These are phyloP conservation scores for Thelephora terrestris DNA, from an alignment of 1,284 basidiomycete genomes.

Conservation along the genomic window DNA sequence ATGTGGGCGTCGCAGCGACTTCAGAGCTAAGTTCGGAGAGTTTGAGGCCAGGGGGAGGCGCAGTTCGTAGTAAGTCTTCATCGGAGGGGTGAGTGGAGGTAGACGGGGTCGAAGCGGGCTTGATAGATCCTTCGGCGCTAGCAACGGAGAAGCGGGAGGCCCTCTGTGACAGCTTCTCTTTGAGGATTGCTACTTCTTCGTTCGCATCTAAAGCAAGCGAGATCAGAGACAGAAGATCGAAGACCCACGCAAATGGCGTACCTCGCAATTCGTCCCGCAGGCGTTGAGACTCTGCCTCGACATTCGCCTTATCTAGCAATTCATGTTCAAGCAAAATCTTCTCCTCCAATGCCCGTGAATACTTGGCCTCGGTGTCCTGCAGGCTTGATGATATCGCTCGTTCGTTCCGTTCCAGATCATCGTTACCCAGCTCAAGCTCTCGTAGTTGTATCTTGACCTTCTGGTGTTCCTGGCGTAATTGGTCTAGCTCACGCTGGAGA, in stretches of 20 bases:
- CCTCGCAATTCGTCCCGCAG: slow-evolving; percentile 91
- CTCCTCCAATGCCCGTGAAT: slow-evolving; percentile 88
- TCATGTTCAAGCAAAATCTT: slow-evolving; percentile 97
- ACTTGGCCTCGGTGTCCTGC: slow-evolving; percentile 85
- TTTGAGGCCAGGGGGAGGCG: slow-evolving; percentile 50
- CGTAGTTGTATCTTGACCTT: slow-evolving; percentile 72
- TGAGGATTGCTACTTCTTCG: slow-evolving; percentile 76
- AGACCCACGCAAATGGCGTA: slow-evolving; percentile 24
- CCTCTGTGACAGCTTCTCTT: slow-evolving; percentile 50
- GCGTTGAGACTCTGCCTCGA: slow-evolving; percentile 90
- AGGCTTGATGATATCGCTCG: slow-evolving; percentile 86
- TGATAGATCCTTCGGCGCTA: slow-evolving; percentile 10
- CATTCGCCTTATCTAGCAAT: slow-evolving; percentile 79
- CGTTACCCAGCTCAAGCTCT: slow-evolving; percentile 92
- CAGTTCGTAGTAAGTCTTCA: slow-evolving; percentile 46
- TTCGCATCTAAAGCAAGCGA: slow-evolving; percentile 53
- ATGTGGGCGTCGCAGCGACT: slow-evolving; percentile 18
- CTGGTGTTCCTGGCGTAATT: slow-evolving; percentile 70
- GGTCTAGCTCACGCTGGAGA: slow-evolving; percentile 84
- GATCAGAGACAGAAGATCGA: slow-evolving; percentile 11
- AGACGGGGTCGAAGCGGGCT: slow-evolving; percentile 18
- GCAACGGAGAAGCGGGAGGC: background rate
- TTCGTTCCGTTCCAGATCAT: slow-evolving; percentile 88
- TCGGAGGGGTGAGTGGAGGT: slow-evolving; percentile 27
- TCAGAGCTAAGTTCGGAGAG: slow-evolving; percentile 49